phyloP scores from a whole-genome alignment of 2,329 filamentous ascomycete genomes.

The Cladosporium velox region DNA sequence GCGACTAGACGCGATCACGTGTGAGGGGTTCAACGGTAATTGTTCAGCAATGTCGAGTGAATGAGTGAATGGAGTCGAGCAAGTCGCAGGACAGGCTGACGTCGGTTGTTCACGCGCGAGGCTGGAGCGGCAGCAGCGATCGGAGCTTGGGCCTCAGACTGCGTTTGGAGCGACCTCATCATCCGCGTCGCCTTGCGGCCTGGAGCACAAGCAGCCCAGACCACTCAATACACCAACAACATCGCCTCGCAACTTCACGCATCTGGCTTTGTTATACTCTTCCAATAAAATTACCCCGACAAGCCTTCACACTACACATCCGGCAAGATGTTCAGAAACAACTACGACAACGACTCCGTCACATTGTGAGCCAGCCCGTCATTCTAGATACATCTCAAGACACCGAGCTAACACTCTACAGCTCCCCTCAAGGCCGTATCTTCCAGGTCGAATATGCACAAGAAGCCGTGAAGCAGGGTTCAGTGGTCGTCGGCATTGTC shows the following conservation, averaged over 20 bases:
- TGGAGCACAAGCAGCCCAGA: constrained; percentile 10
- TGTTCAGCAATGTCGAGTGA: not conserved
- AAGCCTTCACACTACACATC: constrained; percentile 18
- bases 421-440: constrained; percentile 97
- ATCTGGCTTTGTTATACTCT: constrained; percentile 1
- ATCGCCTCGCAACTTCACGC: constrained; percentile 17
- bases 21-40: not conserved
- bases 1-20: constrained; percentile 3
- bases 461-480: constrained; percentile 98
- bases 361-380: constrained; percentile 73
- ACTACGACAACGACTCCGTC: constrained; percentile 99
- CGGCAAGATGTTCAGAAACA: constrained; percentile 93
- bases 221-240: constrained; percentile 3
- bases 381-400: not conserved
- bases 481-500: constrained; percentile 92
- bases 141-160: constrained; percentile 6
- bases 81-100: not conserved
- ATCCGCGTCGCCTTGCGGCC: constrained; percentile 21
- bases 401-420: constrained; percentile 43
- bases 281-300: not conserved
- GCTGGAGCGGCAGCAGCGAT: constrained; percentile 17
- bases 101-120: constrained; percentile 19
- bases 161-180: constrained; percentile 21
- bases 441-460: constrained; percentile 99
- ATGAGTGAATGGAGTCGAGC: not conserved